phyloP scores from a whole-genome alignment of 2,329 filamentous ascomycete genomes.

The Herpotrichia juniperi region DNA sequence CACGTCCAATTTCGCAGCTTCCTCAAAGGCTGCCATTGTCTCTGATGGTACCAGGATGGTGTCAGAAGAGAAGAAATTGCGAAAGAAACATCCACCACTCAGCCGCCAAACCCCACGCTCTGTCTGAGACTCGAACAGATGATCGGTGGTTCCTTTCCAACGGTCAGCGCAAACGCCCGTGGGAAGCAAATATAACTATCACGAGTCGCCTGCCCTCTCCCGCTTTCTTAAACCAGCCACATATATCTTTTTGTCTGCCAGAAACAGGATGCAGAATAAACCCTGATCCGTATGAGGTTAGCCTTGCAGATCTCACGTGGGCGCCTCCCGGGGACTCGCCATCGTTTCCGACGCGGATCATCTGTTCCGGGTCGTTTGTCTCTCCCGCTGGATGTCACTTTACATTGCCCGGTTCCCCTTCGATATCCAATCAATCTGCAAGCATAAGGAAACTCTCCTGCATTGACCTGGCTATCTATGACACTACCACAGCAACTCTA shows the following conservation, averaged over 20 bases:
- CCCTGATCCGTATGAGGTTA: not conserved
- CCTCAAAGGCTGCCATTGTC: not conserved
- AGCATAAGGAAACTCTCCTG: not conserved
- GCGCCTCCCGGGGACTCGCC: not conserved
- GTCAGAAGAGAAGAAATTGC: not conserved
- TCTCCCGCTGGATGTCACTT: not conserved
- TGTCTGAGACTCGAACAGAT: not conserved
- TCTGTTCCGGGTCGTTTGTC: not conserved
- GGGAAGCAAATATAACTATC: not conserved
- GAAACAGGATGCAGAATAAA: not conserved
- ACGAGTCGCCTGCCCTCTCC: not conserved
- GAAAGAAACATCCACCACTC: not conserved
- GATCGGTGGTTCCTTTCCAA: not conserved
- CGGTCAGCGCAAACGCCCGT: not conserved
- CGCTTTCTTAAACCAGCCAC: not conserved
- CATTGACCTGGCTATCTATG: not conserved
- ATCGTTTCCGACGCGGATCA: not conserved
- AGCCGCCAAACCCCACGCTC: conserved; percentile 1
- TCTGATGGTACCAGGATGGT: not conserved
- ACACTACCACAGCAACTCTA: too few species aligned
- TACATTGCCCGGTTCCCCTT: not conserved
- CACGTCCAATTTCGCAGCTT: not conserved
- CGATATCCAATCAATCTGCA: not conserved
- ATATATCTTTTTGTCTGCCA: not conserved
- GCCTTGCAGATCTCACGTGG: not conserved